phyloP scores from a whole-genome alignment of 495 filamentous ascomycete genomes.

The Aspergillus kassunensis region DNA sequence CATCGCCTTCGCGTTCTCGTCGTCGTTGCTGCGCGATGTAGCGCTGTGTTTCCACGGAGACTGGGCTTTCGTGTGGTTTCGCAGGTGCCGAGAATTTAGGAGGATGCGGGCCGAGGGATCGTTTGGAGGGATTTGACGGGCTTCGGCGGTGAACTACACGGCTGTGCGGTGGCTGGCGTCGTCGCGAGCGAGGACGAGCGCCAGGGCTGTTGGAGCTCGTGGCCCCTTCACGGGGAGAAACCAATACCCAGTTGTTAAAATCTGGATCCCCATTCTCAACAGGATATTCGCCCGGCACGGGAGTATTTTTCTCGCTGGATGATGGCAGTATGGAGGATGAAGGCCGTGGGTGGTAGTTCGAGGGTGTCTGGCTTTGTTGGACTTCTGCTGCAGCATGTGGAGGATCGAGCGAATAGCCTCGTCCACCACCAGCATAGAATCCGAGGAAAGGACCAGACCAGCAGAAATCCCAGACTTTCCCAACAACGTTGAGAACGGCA shows the following conservation, averaged over 20 bases:
- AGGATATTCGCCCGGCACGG: slow-evolving; percentile 25
- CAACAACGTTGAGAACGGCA: slow-evolving; percentile 56
- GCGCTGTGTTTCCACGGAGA: slow-evolving; percentile 59
- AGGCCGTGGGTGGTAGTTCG: background rate
- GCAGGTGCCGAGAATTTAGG: slow-evolving; percentile 27
- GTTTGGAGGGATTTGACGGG: slow-evolving; percentile 22
- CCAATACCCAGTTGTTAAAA: slow-evolving; percentile 68
- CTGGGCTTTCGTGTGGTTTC: slow-evolving; percentile 40
- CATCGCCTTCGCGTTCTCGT: slow-evolving; percentile 75
- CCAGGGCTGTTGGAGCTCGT: slow-evolving; percentile 2
- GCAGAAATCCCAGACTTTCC: slow-evolving; percentile 82
- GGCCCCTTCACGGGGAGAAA: slow-evolving; percentile 38
- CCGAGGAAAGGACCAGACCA: slow-evolving; percentile 68
- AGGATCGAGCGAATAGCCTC: slow-evolving; percentile 54
- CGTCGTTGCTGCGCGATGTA: slow-evolving; percentile 62
- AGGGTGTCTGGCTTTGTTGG: background rate
- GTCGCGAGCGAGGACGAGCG: background rate
- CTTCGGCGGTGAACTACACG: slow-evolving; percentile 5
- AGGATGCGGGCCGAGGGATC: slow-evolving; percentile 25
- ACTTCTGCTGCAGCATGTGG: slow-evolving; percentile 9
- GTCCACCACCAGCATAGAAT: slow-evolving; percentile 81
- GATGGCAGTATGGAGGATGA: background rate
- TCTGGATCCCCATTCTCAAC: slow-evolving; percentile 40
- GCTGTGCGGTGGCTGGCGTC: slow-evolving; percentile 1
- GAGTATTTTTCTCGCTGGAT: slow-evolving; percentile 25